phyloP scores from a whole-genome alignment of 148 eudicot genomes.

The Limonium bicolor region DNA sequence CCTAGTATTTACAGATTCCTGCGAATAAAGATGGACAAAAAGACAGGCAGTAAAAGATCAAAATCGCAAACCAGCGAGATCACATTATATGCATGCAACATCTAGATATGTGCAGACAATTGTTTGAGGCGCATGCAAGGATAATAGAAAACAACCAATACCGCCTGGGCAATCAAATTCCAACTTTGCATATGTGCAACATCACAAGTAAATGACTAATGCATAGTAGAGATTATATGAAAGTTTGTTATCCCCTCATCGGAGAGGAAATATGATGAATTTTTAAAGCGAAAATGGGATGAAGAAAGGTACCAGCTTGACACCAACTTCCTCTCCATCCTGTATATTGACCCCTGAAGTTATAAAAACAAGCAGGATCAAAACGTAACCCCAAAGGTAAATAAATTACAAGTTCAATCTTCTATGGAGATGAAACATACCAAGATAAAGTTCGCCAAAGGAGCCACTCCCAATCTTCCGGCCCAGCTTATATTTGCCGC shows the following conservation, averaged over 20 bases:
- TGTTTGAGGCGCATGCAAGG: neutral
- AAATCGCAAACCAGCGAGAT: neutral
- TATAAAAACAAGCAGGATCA: too few relatives aligned
- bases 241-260: neutral
- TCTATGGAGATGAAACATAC: too few relatives aligned
- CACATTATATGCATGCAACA: too few relatives aligned
- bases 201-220: neutral
- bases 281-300: neutral
- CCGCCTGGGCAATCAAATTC: neutral
- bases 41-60: neutral
- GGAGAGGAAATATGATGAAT: neutral
- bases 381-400: too few relatives aligned
- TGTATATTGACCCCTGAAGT: constrained; percentile 27
- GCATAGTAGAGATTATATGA: neutral
- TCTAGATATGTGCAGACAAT: too few relatives aligned
- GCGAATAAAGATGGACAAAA: neutral
- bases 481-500: too few relatives aligned
- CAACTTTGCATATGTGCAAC: neutral
- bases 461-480: too few relatives aligned
- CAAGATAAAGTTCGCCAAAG: too few relatives aligned
- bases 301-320: constrained; percentile 21
- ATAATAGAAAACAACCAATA: neutral
- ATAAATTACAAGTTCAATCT: too few relatives aligned
- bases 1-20: constrained; percentile 14
- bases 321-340: constrained; percentile 36